These are phyloP conservation scores for Solanum pennellii DNA, from an alignment of 257 asterid genomes.

Conservation along the genomic window DNA sequence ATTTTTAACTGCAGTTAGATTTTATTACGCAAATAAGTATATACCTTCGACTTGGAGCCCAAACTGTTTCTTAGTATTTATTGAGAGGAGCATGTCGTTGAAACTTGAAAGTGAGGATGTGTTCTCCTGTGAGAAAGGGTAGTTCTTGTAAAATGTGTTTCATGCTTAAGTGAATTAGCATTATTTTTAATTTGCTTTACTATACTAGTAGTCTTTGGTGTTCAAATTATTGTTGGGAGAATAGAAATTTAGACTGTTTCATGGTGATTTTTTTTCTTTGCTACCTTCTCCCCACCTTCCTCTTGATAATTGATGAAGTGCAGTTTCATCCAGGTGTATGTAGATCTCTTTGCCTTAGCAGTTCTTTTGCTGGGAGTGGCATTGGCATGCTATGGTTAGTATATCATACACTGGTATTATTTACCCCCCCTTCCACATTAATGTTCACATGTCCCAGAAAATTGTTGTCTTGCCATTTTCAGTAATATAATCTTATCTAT, in stretches of 20 bases:
- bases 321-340: conserved; percentile 59
- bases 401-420: neutral
- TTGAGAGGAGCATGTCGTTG: neutral
- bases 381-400: conserved; percentile 88
- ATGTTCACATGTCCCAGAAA: neutral
- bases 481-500: neutral
- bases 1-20: neutral
- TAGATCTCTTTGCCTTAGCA: conserved; percentile 62
- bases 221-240: neutral
- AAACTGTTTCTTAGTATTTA: neutral
- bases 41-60: neutral
- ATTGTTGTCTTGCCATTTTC: neutral
- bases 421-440: neutral
- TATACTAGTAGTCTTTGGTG: neutral
- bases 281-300: neutral
- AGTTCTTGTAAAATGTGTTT: neutral
- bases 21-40: neutral
- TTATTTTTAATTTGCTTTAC: neutral
- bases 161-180: neutral
- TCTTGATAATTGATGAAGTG: neutral
- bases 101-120: neutral
- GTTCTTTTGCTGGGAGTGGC: conserved; percentile 77
- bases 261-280: neutral
- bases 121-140: neutral
- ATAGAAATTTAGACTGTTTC: neutral